These are phyloP conservation scores for Suhomyces wounanorum DNA, from an alignment of 1,139 yeast species.

Conservation along the genomic window DNA sequence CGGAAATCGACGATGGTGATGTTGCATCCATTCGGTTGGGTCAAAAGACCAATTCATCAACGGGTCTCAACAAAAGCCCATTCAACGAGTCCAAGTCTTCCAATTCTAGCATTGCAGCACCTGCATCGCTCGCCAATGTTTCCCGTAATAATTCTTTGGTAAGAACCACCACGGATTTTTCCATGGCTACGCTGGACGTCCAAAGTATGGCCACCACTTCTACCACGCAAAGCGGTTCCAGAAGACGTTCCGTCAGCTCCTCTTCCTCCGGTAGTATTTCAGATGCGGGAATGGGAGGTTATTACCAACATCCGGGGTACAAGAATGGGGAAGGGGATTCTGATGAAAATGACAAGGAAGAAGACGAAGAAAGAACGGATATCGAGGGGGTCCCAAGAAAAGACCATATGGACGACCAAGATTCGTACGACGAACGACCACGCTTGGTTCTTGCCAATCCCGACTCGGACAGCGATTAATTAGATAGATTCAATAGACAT, in stretches of 20 bases:
- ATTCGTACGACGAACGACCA: constrained; percentile 41
- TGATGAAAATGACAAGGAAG: constrained; percentile 19
- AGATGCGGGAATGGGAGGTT: constrained; percentile 34
- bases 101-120: constrained; percentile 23
- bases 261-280: constrained; percentile 30
- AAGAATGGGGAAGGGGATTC: constrained; percentile 31
- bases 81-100: constrained; percentile 24
- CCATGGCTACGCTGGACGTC: constrained; percentile 21
- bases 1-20: constrained; percentile 74
- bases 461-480: constrained; percentile 41
- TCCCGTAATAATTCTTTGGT: constrained; percentile 30
- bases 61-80: constrained; percentile 8
- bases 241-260: constrained; percentile 25
- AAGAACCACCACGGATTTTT: constrained; percentile 34
- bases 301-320: constrained; percentile 48
- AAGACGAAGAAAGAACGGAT: constrained; percentile 22
- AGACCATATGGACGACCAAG: constrained; percentile 16
- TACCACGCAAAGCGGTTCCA: constrained; percentile 10
- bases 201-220: constrained; percentile 26
- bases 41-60: constrained; percentile 2
- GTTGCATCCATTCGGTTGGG: constrained; percentile 13
- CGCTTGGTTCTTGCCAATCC: constrained; percentile 73
- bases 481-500: background rate
- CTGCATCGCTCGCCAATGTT: constrained; percentile 16
- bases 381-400: constrained; percentile 10